Percentiles rank a stretch among this genome's conserved stretches.
Evolutionary conservation across 75 land plant genomes (phyloP).

Genomic region (Sequoia sempervirens): DNA sequence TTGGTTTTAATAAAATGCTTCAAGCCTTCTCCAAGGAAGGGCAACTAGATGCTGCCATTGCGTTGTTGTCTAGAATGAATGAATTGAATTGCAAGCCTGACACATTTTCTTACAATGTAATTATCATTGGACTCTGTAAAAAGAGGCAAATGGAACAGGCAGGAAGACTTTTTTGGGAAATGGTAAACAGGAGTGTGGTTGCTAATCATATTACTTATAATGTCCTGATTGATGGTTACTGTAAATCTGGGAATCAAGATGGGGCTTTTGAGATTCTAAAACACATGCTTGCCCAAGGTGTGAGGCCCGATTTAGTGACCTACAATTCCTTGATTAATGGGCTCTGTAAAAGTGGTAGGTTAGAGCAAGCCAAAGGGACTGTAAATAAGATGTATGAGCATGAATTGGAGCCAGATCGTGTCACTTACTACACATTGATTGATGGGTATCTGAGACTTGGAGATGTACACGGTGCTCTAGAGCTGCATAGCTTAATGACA

Average conservation of each 20-base stretch:
- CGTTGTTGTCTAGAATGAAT: slow-evolving; percentile 29
- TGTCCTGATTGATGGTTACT: slow-evolving; percentile 54
- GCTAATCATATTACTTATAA: slow-evolving; percentile 49
- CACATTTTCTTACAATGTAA: slow-evolving; percentile 37
- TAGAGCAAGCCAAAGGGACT: slow-evolving; percentile 33
- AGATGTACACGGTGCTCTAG: slow-evolving; percentile 23
- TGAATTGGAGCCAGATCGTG: slow-evolving; percentile 33
- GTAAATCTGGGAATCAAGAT: slow-evolving; percentile 39
- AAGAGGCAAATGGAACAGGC: slow-evolving; percentile 31
- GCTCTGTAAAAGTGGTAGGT: slow-evolving; percentile 34
- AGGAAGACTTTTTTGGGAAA: slow-evolving; percentile 36
- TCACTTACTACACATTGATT: slow-evolving; percentile 45
- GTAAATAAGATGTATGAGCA: slow-evolving; percentile 39
- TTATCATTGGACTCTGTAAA: slow-evolving; percentile 51
- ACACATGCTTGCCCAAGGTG: slow-evolving; percentile 22
- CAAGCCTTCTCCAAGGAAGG: slow-evolving; percentile 43
- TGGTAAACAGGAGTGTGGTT: slow-evolving; percentile 26
- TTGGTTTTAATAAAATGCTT: slow-evolving; percentile 64
- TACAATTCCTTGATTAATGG: slow-evolving; percentile 52
- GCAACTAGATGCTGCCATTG: slow-evolving; percentile 35
- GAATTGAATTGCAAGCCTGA: slow-evolving; percentile 16
- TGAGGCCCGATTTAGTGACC: slow-evolving; percentile 34
- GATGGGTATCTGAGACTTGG: slow-evolving; percentile 30
- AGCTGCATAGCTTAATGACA: slow-evolving; percentile 27
- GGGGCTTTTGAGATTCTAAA: slow-evolving; percentile 28